phyloP scores from a whole-genome alignment of 2,329 filamentous ascomycete species.

The Trichoderma cornu-damae region DNA sequence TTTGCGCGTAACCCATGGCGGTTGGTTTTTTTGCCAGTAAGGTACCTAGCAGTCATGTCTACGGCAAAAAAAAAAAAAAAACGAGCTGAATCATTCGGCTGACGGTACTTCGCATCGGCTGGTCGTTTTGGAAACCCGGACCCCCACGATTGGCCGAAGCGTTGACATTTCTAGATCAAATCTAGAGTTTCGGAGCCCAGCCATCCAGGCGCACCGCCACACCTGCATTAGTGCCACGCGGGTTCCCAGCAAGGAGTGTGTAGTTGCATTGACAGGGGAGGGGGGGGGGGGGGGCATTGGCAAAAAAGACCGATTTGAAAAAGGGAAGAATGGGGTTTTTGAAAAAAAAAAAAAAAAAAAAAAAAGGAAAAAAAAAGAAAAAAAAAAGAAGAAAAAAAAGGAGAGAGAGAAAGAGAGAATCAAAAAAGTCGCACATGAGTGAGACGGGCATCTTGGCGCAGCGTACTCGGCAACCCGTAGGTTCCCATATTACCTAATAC shows the following conservation, averaged over 20 bases:
- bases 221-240: constrained; percentile 34
- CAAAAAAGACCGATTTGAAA: background rate
- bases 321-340: background rate
- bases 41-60: background rate
- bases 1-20: too few relatives aligned
- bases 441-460: background rate
- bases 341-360: too few relatives aligned
- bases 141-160: constrained; percentile 17
- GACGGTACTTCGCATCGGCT: background rate
- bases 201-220: constrained; percentile 31
- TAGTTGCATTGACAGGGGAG: constrained; percentile 9
- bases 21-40: too few relatives aligned
- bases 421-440: background rate
- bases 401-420: too few relatives aligned
- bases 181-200: constrained; percentile 13
- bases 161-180: constrained; percentile 16
- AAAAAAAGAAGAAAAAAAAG: too few relatives aligned
- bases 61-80: too few relatives aligned
- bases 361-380: too few relatives aligned
- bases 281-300: constrained; percentile 2
- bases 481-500: background rate
- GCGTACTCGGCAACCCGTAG: background rate
- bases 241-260: constrained; percentile 12
- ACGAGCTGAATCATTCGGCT: background rate
- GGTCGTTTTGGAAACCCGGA: background rate